Evolutionary conservation across 352 stramenopile genomes (phyloP).

Genomic region (Globisporangium carolinianum): DNA sequence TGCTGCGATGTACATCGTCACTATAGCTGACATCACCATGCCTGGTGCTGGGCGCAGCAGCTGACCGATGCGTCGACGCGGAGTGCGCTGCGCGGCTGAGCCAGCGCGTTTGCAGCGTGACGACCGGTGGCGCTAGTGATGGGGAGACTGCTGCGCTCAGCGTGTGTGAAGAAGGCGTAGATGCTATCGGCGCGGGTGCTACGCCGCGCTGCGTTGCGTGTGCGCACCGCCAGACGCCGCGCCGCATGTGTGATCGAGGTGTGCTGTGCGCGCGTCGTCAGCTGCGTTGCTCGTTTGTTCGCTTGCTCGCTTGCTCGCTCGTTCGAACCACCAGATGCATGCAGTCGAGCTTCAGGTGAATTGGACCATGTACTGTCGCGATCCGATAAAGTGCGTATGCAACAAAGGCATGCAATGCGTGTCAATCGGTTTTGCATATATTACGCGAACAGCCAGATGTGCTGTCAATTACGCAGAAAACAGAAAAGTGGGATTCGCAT

Average conservation of each 20-base stretch:
- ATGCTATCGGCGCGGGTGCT: neutral
- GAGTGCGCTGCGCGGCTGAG: slow-evolving; percentile 11
- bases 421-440: neutral
- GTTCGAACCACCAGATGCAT: neutral
- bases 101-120: slow-evolving; percentile 4
- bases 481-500: too few relatives aligned
- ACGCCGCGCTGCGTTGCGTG: slow-evolving; percentile 1
- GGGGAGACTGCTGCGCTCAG: too few relatives aligned
- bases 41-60: neutral
- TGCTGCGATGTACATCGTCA: neutral
- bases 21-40: neutral
- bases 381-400: neutral
- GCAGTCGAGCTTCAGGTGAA: neutral
- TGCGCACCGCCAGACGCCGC: slow-evolving; percentile 10
- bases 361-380: neutral
- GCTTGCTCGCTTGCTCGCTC: too few relatives aligned
- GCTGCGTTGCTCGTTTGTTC: neutral
- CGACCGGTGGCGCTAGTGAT: neutral
- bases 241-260: slow-evolving; percentile 4
- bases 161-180: neutral
- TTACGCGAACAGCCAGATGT: too few relatives aligned
- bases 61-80: neutral
- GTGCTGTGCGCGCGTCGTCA: neutral
- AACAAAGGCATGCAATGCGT: slow-evolving; percentile 1
- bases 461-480: too few relatives aligned